Base-by-base conservation (phyloP, 768 basidiomycete species). In the Amanita subjunquillea region DNA sequence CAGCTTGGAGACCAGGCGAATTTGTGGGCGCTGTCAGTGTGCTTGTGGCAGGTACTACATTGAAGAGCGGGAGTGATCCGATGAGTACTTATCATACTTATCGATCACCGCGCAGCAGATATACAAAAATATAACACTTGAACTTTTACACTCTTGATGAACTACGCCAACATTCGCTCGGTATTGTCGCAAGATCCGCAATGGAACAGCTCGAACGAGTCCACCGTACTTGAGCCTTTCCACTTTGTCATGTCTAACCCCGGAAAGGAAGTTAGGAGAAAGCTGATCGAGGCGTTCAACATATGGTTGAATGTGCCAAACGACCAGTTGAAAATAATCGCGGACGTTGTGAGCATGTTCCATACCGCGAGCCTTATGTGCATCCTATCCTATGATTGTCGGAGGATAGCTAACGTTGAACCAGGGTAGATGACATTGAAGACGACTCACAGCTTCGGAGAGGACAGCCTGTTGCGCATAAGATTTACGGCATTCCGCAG, bases 401-500 rank as follows among this genome's bases (percentile, higher is more conserved):
- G 37, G 36, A 55, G 23, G 6, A 50, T 39, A 7, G 45, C 55
- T 12, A 44, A 41, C 45, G 4, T 37, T 27, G 1, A 9, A 48
- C 6, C 65, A 96, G 92, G 65, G 79, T 96, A 56, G 93, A 96
- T 62, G 93, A 96, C 64, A 94, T 96, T 38, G 90, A 96, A 66
- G 93, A 96, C 57, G 87, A 87, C 53, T 87, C 89, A 0, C 87
- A 91, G 58, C 72, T 96, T 37, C 76, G 93, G 20, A 69, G 95
- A 57, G 96, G 95, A 2, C 75, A 80, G 29, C 94, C 94, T 60
- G 94, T 94, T 22, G 82, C 91, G 0, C 94, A 99, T 71, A 91
- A 90, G 71, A 95, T 99, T 58, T 99, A 95, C 60, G 95, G 95
- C 1, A 71, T 96, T 2, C 91, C 95, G 0, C 95, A 97, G 63